phyloP scores from a whole-genome alignment of 371 early-diverging fungal species.

The Apophysomyces variabilis region DNA sequence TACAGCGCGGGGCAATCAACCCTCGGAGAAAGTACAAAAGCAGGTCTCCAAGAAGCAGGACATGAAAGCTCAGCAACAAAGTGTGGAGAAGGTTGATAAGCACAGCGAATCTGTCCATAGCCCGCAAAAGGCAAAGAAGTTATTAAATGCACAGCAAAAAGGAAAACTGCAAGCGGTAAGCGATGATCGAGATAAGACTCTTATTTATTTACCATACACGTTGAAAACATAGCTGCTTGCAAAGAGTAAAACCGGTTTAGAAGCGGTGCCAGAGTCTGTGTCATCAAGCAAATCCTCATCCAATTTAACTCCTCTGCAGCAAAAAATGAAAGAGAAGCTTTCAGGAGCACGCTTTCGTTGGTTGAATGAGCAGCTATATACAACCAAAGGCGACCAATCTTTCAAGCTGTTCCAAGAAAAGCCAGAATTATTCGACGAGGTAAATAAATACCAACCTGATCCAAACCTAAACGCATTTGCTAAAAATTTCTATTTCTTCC shows the following conservation, averaged over 20 bases:
- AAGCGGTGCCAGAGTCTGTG: background rate
- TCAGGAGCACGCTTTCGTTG: conserved; percentile 91
- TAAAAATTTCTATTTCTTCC: conserved; percentile 3
- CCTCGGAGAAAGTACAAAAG: no score
- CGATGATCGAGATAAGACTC: background rate
- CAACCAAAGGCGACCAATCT: conserved; percentile 77
- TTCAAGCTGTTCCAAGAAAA: conserved; percentile 79
- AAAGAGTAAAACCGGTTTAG: background rate
- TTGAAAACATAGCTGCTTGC: conserved; percentile 5
- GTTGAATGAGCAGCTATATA: conserved; percentile 96
- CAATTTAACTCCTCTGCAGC: conserved; percentile 72
- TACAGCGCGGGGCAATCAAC: no score
- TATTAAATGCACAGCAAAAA: conserved; percentile 13
- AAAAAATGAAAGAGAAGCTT: conserved; percentile 84
- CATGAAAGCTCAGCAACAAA: background rate
- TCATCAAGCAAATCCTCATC: conserved; percentile 4
- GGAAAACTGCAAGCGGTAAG: conserved; percentile 37
- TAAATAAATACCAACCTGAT: conserved; percentile 25
- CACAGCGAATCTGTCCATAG: background rate
- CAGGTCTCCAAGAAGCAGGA: background rate
- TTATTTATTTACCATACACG: background rate
- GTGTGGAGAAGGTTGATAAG: background rate
- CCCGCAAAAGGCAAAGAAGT: background rate
- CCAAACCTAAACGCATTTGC: background rate
- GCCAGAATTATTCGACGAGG: conserved; percentile 90